Conservation (phyloP, 768 basidiomycete species). For the Boletus subcaerulescens region DNA sequence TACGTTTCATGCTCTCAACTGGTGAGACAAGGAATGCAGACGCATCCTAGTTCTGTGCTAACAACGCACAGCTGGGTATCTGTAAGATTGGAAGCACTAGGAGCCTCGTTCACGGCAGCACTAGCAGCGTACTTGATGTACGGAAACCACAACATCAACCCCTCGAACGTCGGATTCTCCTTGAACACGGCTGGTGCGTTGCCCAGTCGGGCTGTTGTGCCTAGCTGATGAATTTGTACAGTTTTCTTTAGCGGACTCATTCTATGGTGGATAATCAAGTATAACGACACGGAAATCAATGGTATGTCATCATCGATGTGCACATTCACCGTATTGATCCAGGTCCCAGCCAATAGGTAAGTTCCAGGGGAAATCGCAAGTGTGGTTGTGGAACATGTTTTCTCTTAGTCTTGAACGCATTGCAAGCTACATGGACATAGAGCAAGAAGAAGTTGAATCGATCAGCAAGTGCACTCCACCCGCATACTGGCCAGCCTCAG, state of each 20-base stretch:
- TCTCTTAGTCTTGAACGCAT: constrained; percentile 32
- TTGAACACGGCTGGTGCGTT: constrained; percentile 9
- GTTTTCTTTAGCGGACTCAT: constrained; percentile 6
- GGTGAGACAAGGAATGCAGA: neutral
- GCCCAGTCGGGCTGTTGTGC: neutral
- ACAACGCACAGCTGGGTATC: constrained; percentile 28
- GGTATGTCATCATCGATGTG: neutral
- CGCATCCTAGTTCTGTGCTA: neutral
- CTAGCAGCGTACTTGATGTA: constrained; percentile 37
- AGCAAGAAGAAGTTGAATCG: constrained; percentile 47
- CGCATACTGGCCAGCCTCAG: constrained; percentile 64
- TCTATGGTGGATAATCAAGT: constrained; percentile 22
- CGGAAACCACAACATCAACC: constrained; percentile 5
- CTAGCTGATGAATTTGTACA: neutral
- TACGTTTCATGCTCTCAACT: constrained; percentile 32
- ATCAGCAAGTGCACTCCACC: constrained; percentile 44
- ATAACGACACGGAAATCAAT: constrained; percentile 16
- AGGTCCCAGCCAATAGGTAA: constrained; percentile 21
- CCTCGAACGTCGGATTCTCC: constrained; percentile 19
- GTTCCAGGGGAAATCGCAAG: neutral
- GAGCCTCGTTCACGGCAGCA: constrained; percentile 37
- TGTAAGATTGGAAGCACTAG: constrained; percentile 40
- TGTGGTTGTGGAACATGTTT: neutral
- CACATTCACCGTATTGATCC: neutral
- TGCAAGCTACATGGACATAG: constrained; percentile 49